Evolutionary conservation across 495 filamentous ascomycete genomes (phyloP), one percentile per base, ranked within the genome.

Genomic region (Xylaria cubensis): DNA sequence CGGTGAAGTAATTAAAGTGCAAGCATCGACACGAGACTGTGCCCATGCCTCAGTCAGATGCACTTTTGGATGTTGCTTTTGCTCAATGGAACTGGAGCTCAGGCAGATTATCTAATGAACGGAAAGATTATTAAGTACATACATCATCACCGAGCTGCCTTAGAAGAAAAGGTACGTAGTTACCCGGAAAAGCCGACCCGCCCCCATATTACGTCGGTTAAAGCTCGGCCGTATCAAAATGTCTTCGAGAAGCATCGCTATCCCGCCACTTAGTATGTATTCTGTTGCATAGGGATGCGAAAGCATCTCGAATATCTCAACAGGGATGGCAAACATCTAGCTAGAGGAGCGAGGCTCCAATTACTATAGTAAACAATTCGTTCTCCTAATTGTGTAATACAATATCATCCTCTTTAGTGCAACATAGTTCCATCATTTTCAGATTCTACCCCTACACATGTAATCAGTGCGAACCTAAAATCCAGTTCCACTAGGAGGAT

Each of bases 101-200:
- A 13, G 59, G 59, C 39, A 12, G 42, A 64, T 53, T 44, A 64
- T 56, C 19, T 65, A 64, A 71, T 63, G 9, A 26, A 42, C 26
- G 21, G 36, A 39, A 39, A 46, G 17, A 44, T 44, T 58, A 42
- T 39, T 39, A 39, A 39, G 6, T 53, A 39, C 41, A 46, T 72
- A 72, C 70, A 72, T 72, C 70, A 72, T 72, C 63, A 61, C 41
- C 7, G 42, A 50, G 59, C 44, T 55, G 69, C 59, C 59, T 64
- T 59, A 12, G 29, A 41, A 51, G 24, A 15, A 61, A 50, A 21
- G 21, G 66, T 59, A 69, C 26, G 61, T 42, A 29, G 26, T 29
- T 29, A 62, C 58, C 58, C 4, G 29, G 36, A 39, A 41, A 12
- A 29, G 24, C 24, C 42, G 4, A 34, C 42, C 42, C 39, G n/a